Percentiles rank a stretch among this genome's conserved stretches.
Conservation (phyloP, 2,329 filamentous ascomycete genomes). For the Keithomyces neogunnii region DNA sequence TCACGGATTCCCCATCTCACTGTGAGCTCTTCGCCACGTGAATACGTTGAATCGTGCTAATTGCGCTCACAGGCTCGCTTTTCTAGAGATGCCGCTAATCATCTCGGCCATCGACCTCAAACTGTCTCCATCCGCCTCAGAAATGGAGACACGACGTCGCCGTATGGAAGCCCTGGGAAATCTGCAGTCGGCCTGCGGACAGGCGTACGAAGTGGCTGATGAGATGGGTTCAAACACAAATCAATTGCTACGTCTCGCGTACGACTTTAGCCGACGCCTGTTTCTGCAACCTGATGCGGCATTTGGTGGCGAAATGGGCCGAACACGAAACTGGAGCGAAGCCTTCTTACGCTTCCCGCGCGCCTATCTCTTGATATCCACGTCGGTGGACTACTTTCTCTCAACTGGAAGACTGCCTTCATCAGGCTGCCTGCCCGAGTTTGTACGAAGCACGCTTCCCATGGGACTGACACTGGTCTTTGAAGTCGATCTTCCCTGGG, state of each 20-base stretch:
- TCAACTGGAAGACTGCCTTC: background rate
- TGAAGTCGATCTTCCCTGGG: slow-evolving; percentile 1
- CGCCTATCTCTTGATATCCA: slow-evolving; percentile 1
- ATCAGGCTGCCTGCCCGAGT: background rate
- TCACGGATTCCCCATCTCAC: background rate
- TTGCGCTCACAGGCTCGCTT: background rate
- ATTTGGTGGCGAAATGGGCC: background rate
- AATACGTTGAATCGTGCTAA: background rate
- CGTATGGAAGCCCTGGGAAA: slow-evolving; percentile 1
- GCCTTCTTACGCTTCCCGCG: background rate
- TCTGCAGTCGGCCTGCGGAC: background rate
- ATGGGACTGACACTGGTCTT: background rate
- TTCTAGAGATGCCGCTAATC: background rate
- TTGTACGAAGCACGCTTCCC: background rate
- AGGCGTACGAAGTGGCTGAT: background rate
- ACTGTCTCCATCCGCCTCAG: background rate
- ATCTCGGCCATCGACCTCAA: slow-evolving; percentile 1
- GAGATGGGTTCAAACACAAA: background rate
- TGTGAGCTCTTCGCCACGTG: background rate
- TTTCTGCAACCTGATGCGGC: background rate
- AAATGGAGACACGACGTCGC: background rate
- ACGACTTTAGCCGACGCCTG: background rate
- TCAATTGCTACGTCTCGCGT: background rate
- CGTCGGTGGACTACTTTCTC: slow-evolving; percentile 1
- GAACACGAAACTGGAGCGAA: background rate